Percentiles rank a stretch among this genome's conserved stretches.
phyloP scores from a whole-genome alignment of 176 grass and related monocot species.

The Poa annua region DNA sequence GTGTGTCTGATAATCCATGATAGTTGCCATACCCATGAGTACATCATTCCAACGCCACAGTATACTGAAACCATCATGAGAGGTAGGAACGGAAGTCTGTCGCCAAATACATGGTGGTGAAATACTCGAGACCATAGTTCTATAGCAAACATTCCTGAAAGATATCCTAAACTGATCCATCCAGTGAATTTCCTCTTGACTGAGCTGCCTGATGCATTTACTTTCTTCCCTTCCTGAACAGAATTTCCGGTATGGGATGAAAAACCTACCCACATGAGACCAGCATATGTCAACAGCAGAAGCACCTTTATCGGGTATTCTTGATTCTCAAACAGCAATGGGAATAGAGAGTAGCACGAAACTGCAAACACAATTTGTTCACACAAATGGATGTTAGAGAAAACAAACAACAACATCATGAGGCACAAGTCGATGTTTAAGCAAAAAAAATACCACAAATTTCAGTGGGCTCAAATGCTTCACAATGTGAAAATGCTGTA shows the following conservation, averaged over 20 bases:
- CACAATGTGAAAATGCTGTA: background rate
- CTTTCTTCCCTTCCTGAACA: slow-evolving; percentile 34
- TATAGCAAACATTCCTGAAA: slow-evolving; percentile 59
- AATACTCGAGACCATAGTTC: slow-evolving; percentile 72
- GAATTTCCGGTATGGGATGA: slow-evolving; percentile 46
- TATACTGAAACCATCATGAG: slow-evolving; percentile 78
- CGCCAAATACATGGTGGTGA: slow-evolving; percentile 65
- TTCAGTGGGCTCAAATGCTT: slow-evolving; percentile 9
- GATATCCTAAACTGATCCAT: slow-evolving; percentile 56
- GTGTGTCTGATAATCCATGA: slow-evolving; percentile 56
- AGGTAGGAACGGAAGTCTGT: slow-evolving; percentile 79
- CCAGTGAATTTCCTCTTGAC: slow-evolving; percentile 57
- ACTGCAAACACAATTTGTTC: slow-evolving; percentile 58
- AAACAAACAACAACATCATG: slow-evolving; percentile 25
- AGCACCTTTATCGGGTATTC: slow-evolving; percentile 82
- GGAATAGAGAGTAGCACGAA: slow-evolving; percentile 89
- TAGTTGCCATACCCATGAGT: slow-evolving; percentile 92
- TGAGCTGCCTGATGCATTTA: slow-evolving; percentile 9
- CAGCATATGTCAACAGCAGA: slow-evolving; percentile 58
- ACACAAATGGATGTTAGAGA: slow-evolving; percentile 19
- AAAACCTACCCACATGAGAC: slow-evolving; percentile 78
- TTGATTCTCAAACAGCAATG: slow-evolving; percentile 76
- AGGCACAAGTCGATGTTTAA: slow-evolving; percentile 22
- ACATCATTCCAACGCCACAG: slow-evolving; percentile 79
- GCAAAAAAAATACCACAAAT: background rate